A percentile compares a stretch with the other conserved stretches of the same genome.
Evolutionary conservation across 2,329 filamentous ascomycete species (phyloP).

Genomic region (Botryotinia calthae): DNA sequence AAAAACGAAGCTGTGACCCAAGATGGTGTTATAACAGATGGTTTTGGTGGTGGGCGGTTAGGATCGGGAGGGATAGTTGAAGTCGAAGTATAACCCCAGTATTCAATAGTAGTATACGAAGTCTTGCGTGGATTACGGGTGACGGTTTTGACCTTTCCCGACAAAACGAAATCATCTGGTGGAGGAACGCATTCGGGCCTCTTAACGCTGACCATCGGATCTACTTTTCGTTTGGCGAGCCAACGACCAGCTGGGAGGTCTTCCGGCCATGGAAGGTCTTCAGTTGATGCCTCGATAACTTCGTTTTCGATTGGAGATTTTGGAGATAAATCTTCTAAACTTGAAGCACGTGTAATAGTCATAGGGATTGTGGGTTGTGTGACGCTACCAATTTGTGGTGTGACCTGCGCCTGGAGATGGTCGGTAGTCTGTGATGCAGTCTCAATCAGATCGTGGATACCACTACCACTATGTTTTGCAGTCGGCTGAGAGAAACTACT

Average conservation of each 20-base stretch:
- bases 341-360: neutral
- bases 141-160: neutral
- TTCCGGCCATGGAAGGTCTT: neutral
- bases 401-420: neutral
- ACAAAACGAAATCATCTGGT: neutral
- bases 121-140: neutral
- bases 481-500: neutral
- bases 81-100: neutral
- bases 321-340: neutral
- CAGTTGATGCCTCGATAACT: neutral
- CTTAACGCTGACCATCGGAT: neutral
- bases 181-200: neutral
- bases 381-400: neutral
- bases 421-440: neutral
- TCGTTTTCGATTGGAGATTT: neutral
- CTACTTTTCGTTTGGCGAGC: neutral
- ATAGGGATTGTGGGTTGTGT: neutral
- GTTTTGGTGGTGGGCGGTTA: neutral
- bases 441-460: neutral
- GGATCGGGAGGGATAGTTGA: neutral
- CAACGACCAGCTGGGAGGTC: conserved; percentile 4
- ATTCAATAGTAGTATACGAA: neutral
- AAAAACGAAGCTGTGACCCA: conserved; percentile 2
- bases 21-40: neutral
- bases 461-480: too few relatives aligned